A percentile compares a stretch with the other conserved stretches of the same genome.
Conservation (phyloP, 78 protist species). For the Dictyostelium intermedium region DNA sequence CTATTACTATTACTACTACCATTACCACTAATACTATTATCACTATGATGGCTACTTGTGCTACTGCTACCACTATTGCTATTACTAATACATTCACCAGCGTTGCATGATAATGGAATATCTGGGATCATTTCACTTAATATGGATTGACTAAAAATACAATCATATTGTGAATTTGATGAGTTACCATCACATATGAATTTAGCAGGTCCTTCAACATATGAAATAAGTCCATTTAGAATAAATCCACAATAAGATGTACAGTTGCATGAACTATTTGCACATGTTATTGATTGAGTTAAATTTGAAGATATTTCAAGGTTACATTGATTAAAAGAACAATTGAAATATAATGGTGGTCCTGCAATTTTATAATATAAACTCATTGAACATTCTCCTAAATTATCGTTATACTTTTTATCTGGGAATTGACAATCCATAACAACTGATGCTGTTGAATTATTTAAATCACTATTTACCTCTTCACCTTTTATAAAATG, state of each 20-base stretch:
- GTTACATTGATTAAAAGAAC: slow-evolving; percentile 2
- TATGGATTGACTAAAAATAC: neutral
- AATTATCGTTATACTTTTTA: neutral
- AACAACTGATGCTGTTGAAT: slow-evolving; percentile 1
- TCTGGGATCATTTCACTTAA: neutral
- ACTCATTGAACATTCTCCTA: slow-evolving; percentile 25
- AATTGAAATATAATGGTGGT: slow-evolving; percentile 29
- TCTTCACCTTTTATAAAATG: neutral
- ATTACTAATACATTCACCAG: slow-evolving; percentile 50
- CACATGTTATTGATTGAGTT: neutral
- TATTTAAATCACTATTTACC: slow-evolving; percentile 13
- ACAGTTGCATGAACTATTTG: neutral
- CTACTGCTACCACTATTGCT: neutral
- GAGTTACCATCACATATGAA: neutral
- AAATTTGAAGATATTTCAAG: neutral
- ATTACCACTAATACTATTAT: too few species aligned
- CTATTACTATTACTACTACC: too few species aligned
- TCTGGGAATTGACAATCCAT: slow-evolving; percentile 21
- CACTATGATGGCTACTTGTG: too few species aligned
- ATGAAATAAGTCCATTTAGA: neutral
- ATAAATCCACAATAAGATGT: slow-evolving; percentile 13
- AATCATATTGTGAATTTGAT: neutral
- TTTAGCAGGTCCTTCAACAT: neutral
- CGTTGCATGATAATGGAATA: slow-evolving; percentile 1
- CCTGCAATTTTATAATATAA: slow-evolving; percentile 3